Percentiles rank a stretch among this genome's conserved stretches.
phyloP scores from a whole-genome alignment of 257 asterid genomes.

The Sherardia arvensis region DNA sequence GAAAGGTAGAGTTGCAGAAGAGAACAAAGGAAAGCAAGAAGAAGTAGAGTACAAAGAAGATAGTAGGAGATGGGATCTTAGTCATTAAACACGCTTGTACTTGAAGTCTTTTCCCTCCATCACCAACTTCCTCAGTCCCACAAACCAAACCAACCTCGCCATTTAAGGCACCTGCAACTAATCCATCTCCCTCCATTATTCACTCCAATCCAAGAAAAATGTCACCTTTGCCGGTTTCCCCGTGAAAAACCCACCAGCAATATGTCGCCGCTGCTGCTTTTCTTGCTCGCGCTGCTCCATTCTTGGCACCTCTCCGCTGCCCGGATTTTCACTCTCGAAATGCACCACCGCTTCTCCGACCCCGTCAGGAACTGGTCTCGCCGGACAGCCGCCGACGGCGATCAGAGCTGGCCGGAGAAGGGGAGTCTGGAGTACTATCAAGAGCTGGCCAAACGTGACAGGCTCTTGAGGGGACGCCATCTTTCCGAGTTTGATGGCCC shows the following conservation, averaged over 20 bases:
- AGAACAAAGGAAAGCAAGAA: neutral
- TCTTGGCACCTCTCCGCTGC: conserved; percentile 27
- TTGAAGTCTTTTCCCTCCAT: conserved; percentile 15
- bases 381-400: conserved; percentile 18
- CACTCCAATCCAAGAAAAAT: conserved; percentile 22
- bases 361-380: conserved; percentile 53
- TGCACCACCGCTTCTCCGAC: conserved; percentile 83
- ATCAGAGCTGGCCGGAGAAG: conserved; percentile 42
- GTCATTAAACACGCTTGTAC: conserved; percentile 3
- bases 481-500: conserved; percentile 29
- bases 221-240: conserved; percentile 25
- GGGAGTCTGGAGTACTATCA: conserved; percentile 50
- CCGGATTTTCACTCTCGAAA: conserved; percentile 50
- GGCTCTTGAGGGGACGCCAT: conserved; percentile 34
- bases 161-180: conserved; percentile 1
- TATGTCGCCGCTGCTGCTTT: conserved; percentile 31
- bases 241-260: conserved; percentile 17
- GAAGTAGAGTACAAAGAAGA: neutral
- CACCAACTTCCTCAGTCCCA: conserved; percentile 11
- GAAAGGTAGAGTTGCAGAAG: neutral
- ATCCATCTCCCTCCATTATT: conserved; percentile 1
- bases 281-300: conserved; percentile 17
- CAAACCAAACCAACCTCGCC: conserved; percentile 2
- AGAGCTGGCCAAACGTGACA: conserved; percentile 49
- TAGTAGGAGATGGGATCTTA: neutral